Evolutionary conservation across 805 yeast species (phyloP).

Genomic region (Kluyveromyces lactis): DNA sequence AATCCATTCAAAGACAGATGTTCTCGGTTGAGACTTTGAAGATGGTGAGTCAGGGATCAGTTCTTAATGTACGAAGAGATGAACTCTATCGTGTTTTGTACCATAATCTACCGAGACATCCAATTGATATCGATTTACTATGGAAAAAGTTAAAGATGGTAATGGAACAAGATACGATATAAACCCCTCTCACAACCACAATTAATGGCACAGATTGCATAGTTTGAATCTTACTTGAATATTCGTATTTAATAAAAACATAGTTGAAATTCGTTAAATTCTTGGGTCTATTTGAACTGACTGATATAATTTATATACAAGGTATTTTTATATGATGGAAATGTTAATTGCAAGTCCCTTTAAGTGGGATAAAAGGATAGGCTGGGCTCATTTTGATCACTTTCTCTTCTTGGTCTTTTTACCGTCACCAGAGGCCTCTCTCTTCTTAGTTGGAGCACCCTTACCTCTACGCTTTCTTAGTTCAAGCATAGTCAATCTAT

Average conservation of each 20-base stretch:
- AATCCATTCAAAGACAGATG: conserved; percentile 35
- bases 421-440: conserved; percentile 33
- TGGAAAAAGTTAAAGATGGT: conserved; percentile 13
- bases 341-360: no score
- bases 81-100: conserved; percentile 43
- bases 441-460: conserved; percentile 77
- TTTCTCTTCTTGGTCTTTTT: conserved; percentile 33
- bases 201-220: no score
- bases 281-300: no score
- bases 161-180: not conserved
- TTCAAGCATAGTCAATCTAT: conserved; percentile 56
- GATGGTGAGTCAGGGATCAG: conserved; percentile 36
- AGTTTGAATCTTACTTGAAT: no score
- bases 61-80: conserved; percentile 39
- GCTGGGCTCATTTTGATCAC: not conserved
- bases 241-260: no score
- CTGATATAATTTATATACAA: no score
- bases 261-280: no score
- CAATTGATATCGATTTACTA: conserved; percentile 20
- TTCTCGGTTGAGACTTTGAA: conserved; percentile 34
- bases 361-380: no score
- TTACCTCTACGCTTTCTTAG: conserved; percentile 77
- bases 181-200: no score
- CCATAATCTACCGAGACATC: conserved; percentile 41
- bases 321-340: no score